Evolutionary conservation across 345 rosid species (phyloP).

Genomic region (Heritiera fomes): DNA sequence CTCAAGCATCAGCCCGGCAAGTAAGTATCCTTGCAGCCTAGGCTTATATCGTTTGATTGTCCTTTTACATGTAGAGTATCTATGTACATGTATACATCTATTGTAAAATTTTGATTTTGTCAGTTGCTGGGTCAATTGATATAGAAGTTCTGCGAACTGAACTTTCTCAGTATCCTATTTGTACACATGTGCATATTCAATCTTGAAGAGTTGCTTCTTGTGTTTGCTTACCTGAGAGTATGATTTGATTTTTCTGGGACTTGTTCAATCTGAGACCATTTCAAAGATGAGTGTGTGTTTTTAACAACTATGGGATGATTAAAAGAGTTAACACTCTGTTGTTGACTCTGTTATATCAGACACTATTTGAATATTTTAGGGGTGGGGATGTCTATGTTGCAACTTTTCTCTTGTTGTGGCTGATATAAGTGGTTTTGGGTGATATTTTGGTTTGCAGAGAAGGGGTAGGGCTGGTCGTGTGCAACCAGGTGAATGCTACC

Average conservation of each 20-base stretch:
- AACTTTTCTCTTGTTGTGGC: background rate
- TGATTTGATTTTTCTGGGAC: background rate
- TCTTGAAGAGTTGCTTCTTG: background rate
- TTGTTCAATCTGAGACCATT: background rate
- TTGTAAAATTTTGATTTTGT: background rate
- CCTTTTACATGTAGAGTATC: background rate
- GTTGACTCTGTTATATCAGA: background rate
- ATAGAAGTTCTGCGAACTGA: background rate
- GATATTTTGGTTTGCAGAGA: constrained; percentile 55
- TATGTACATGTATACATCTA: background rate
- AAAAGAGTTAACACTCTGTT: constrained; percentile 7
- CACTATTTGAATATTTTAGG: background rate
- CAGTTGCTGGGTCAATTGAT: background rate
- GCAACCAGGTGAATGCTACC: constrained; percentile 93
- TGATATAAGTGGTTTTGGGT: background rate
- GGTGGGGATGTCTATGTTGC: background rate
- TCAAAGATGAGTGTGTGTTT: background rate
- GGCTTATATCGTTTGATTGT: background rate
- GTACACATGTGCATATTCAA: constrained; percentile 1
- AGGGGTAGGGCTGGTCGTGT: constrained; percentile 98
- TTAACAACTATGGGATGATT: background rate
- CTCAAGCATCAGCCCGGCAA: constrained; percentile 93
- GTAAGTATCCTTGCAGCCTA: constrained; percentile 42
- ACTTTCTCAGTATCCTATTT: background rate
- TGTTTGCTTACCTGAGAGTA: constrained; percentile 15